phyloP scores from a whole-genome alignment of 2,329 filamentous ascomycete species.

The Curvularia verruculosa region DNA sequence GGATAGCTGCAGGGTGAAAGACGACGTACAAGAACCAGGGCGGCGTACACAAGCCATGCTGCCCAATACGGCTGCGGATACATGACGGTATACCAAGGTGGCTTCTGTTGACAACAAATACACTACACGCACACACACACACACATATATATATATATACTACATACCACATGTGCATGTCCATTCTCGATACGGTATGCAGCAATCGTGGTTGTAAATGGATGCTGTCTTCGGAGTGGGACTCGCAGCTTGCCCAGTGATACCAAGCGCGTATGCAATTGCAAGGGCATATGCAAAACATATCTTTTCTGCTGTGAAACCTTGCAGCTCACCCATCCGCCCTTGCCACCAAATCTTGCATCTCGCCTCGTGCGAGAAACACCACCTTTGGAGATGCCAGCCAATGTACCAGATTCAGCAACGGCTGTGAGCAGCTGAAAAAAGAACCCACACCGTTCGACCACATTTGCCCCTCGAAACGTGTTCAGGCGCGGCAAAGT shows the following conservation, averaged over 20 bases:
- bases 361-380: constrained; percentile 17
- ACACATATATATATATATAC: too few relatives aligned
- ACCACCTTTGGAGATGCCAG: constrained; percentile 34
- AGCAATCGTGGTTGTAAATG: background rate
- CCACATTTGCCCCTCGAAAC: constrained; percentile 20
- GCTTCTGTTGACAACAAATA: constrained; percentile 13
- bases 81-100: constrained; percentile 13
- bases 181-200: background rate
- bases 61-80: constrained; percentile 20
- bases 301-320: constrained; percentile 14
- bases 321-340: constrained; percentile 18
- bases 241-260: constrained; percentile 8
- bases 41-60: constrained; percentile 22
- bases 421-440: constrained; percentile 35
- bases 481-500: constrained; percentile 21
- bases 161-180: background rate
- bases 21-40: constrained; percentile 28
- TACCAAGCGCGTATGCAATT: constrained; percentile 11
- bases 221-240: constrained; percentile 10
- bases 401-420: constrained; percentile 30
- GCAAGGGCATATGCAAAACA: constrained; percentile 17
- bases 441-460: constrained; percentile 11
- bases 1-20: constrained; percentile 22
- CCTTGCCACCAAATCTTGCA: constrained; percentile 20
- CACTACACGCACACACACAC: constrained; percentile 13